Evolutionary conservation across 352 stramenopile genomes (phyloP).

Genomic region (Poterioochromonas sp.): DNA sequence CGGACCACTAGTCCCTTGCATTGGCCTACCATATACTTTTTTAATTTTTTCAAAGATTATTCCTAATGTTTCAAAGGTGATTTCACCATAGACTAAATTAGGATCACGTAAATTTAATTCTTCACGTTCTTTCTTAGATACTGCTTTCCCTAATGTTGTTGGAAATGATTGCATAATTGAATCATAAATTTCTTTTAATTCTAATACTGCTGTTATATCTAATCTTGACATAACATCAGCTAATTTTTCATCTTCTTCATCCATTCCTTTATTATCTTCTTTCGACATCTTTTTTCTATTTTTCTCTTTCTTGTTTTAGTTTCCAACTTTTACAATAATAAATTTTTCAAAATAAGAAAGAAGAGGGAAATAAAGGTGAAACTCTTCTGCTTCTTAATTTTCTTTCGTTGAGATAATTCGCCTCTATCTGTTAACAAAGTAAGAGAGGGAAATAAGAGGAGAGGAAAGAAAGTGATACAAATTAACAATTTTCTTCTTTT

Average conservation of each 20-base stretch:
- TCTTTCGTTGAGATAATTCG: too few relatives aligned
- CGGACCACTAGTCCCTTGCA: neutral
- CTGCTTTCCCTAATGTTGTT: constrained; percentile 3
- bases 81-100: constrained; percentile 47
- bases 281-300: too few relatives aligned
- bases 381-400: too few relatives aligned
- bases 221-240: neutral
- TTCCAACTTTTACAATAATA: too few relatives aligned
- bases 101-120: neutral
- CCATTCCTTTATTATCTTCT: neutral
- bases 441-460: too few relatives aligned
- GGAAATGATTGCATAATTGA: constrained; percentile 26
- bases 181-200: constrained; percentile 18
- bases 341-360: too few relatives aligned
- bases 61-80: constrained; percentile 45
- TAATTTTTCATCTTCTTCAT: neutral
- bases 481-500: too few relatives aligned
- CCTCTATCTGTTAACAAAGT: too few relatives aligned
- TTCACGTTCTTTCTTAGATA: constrained; percentile 26
- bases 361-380: too few relatives aligned
- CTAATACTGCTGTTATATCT: neutral
- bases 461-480: too few relatives aligned
- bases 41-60: constrained; percentile 22
- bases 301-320: too few relatives aligned
- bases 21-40: neutral